Evolutionary conservation across 805 yeast genomes (phyloP), one percentile per base, ranked within the genome.

Genomic region (Priceomyces fermenticarens): DNA sequence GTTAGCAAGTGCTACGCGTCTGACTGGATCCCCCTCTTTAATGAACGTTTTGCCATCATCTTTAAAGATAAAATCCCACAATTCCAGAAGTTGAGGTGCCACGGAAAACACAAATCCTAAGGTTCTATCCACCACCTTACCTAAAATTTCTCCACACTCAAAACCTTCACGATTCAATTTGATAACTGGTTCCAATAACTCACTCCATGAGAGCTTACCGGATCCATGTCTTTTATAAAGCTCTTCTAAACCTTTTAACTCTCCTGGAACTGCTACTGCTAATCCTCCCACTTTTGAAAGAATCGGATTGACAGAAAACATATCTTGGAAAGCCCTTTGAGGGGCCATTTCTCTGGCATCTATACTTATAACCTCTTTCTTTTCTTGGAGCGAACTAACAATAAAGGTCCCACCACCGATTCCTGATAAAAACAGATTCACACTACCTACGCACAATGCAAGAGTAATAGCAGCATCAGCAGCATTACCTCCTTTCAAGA

Each of bases 291-390:
- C 63, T 48, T 77, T 76, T 0, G 95, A 75, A 10, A 74, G 59
- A 26, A 61, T 41, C 9, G 77, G 78, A 11, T 68, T 65, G 20
- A 65, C 57, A 8, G 57, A 62, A 47, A 67, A 89, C 96, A 90
- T 88, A 48, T 81, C 70, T 47, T 77, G 76, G 51, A 67, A 65
- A 3, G 93, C 78, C 1, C 38, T 53, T 2, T 56, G 61, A 0
- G 98, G 97, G 0, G 97, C 96, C 68, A 77, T 78, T 58, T 91
- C 99, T 46, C 99, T 71, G 25, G 93, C 95, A 62, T 91, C 96
- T 32, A 90, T 78, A 23, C 83, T 71, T 2, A 83, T 47, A 1
- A 83, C 77, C 1, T 73, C 72, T 6, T 73, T 71, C 10, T 72
- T 40, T 10, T 43, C 46, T 16, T 50, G 40, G 15, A 27, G 42